phyloP scores from a whole-genome alignment of 768 basidiomycete species.

The Kwoniella sp. region DNA sequence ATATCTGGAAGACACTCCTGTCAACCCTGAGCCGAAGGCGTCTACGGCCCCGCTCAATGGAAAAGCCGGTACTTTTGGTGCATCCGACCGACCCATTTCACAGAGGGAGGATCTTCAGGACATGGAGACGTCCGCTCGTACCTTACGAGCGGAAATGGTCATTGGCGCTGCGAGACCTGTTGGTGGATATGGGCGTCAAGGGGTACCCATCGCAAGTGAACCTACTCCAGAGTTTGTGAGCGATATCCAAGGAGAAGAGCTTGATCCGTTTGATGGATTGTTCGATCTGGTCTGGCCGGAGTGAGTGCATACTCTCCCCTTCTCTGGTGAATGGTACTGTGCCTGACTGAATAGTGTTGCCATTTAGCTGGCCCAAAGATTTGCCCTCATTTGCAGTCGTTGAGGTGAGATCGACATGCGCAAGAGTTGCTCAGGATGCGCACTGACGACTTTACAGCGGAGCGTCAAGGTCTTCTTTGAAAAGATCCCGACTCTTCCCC shows the following conservation, averaged over 20 bases:
- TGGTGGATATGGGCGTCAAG: neutral
- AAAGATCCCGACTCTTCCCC: slow-evolving; percentile 37
- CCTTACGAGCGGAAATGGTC: neutral
- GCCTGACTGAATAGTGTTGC: neutral
- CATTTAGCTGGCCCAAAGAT: slow-evolving; percentile 40
- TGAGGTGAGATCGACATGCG: slow-evolving; percentile 25
- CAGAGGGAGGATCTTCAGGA: neutral
- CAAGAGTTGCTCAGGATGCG: neutral
- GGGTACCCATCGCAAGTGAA: neutral
- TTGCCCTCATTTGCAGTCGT: slow-evolving; percentile 41
- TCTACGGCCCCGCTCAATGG: neutral
- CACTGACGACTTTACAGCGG: slow-evolving; percentile 21
- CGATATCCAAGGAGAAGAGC: neutral
- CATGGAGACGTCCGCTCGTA: neutral
- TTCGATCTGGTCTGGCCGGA: slow-evolving; percentile 43
- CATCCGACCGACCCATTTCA: neutral
- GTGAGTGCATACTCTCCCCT: slow-evolving; percentile 20
- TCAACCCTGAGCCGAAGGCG: neutral
- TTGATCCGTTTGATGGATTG: slow-evolving; percentile 8
- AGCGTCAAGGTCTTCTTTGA: slow-evolving; percentile 41
- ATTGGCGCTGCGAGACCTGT: neutral
- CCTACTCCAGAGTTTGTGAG: neutral
- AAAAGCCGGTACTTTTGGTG: neutral
- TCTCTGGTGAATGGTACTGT: no score
- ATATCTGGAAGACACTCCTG: neutral